Percentiles rank a stretch among this genome's conserved stretches.
phyloP scores from a whole-genome alignment of 1,139 yeast genomes.

The Taiozyma sp. region DNA sequence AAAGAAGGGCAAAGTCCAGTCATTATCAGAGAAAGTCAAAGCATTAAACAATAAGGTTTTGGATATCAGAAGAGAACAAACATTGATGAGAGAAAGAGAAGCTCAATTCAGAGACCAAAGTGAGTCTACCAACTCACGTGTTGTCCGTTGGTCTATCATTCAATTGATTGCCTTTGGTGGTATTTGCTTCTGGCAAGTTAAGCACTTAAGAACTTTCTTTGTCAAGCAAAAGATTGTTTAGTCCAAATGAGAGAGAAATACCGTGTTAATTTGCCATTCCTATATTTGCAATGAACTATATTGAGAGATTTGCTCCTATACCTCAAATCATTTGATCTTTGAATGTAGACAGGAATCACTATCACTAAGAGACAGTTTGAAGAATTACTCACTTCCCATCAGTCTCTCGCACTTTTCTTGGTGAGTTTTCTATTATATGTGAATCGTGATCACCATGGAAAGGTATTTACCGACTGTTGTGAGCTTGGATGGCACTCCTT shows the following conservation, averaged over 20 bases:
- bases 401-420: too few relatives aligned
- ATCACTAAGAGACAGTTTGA: too few relatives aligned
- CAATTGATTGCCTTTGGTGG: constrained; percentile 52
- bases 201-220: constrained; percentile 58
- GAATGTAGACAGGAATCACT: neutral
- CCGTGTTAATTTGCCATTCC: neutral
- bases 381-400: too few relatives aligned
- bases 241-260: neutral
- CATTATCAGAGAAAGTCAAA: constrained; percentile 49
- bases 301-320: neutral
- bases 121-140: constrained; percentile 61
- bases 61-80: constrained; percentile 61
- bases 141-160: constrained; percentile 60
- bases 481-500: too few relatives aligned
- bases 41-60: constrained; percentile 49
- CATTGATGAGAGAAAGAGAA: constrained; percentile 65
- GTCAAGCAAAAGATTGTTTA: constrained; percentile 61
- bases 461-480: too few relatives aligned
- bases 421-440: too few relatives aligned
- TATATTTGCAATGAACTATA: too few relatives aligned
- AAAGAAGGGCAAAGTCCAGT: constrained; percentile 42
- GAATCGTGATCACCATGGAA: too few relatives aligned
- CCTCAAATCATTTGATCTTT: neutral
- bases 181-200: constrained; percentile 66
- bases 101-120: constrained; percentile 62